Base-by-base conservation (phyloP, 306 rosid species). In the Mimosa bimucronata region DNA sequence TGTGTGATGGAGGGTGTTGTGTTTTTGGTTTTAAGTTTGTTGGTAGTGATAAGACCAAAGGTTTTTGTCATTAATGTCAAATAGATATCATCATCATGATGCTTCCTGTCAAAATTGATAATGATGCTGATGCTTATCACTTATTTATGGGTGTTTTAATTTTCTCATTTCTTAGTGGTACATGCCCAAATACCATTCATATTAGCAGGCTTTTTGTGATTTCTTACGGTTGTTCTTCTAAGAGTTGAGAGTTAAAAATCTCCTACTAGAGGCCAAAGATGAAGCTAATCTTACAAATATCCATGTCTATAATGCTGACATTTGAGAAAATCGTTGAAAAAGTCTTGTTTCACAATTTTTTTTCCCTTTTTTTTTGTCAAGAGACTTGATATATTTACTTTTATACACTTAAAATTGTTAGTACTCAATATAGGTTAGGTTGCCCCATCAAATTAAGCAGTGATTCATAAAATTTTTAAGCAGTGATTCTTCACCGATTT, bases 51-150 rank as follows among this genome's bases (percentile, higher is more conserved):
- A 30, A 75, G 42, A 40, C 68, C 26, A 38, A 38, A 64, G 72
- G 74, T 85, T 52, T 85, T 62, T 18, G 73, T 70, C 73, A 52
- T 71, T 79, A 68, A 68, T 40, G 13, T 5, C 18, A 45, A 45
- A 9, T 67, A 15, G 19, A 53, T n/a, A 53, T 53, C 58, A 5
- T n/a, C 73, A 40, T 40, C 34, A 66, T 37, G 26, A 68, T n/a
- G 60, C 34, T 13, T 68, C 53, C 34, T n/a, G 29, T 67, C 73
- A n/a, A 38, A 38, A 67, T 38, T 67, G 73, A 67, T 26, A 67
- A 67, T 67, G 73, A 67, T 41, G 26, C 11, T 67, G 10, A 67
- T 38, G 19, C 73, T 67, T 67, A 67, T 67, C 50, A 1, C 73
- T n/a, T 19, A 0, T 9, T 67, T 67, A 46, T 9, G 72, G 73